These are phyloP conservation scores for Pseudocercospora cruenta DNA, from an alignment of 2,329 filamentous ascomycete genomes.

Conservation along the genomic window DNA sequence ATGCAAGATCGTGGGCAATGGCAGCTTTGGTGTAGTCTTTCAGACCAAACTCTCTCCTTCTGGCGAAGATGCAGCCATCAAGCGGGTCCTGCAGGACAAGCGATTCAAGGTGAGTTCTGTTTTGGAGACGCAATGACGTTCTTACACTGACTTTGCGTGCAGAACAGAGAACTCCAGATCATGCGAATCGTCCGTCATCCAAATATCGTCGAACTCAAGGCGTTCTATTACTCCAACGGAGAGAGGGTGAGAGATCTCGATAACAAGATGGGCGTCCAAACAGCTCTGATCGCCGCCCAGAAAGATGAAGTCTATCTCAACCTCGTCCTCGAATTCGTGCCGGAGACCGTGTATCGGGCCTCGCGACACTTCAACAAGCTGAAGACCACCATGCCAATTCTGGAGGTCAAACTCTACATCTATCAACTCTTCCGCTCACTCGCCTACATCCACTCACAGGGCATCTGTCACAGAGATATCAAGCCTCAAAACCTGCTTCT, in stretches of 20 bases:
- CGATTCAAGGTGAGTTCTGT: constrained; percentile 80
- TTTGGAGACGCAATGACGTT: background rate
- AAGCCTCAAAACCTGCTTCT: constrained; percentile 97
- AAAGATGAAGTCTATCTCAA: constrained; percentile 98
- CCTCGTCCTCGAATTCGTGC: constrained; percentile 95
- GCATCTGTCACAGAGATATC: constrained; percentile 98
- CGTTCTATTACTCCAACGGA: constrained; percentile 99
- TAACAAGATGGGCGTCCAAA: constrained; percentile 41
- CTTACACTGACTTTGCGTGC: constrained; percentile 37
- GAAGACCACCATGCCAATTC: constrained; percentile 98
- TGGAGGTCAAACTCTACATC: constrained; percentile 99
- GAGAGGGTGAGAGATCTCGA: constrained; percentile 70
- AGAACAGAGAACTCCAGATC: constrained; percentile 99
- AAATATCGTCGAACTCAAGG: constrained; percentile 98
- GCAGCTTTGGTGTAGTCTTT: constrained; percentile 97
- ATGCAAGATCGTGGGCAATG: constrained; percentile 99
- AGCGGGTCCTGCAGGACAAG: constrained; percentile 98
- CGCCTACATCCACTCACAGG: constrained; percentile 98
- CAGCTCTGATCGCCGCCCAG: constrained; percentile 43
- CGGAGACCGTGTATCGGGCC: constrained; percentile 96
- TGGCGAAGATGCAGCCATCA: constrained; percentile 97
- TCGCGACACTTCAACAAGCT: constrained; percentile 99
- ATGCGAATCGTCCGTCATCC: constrained; percentile 99
- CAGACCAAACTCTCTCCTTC: constrained; percentile 98
- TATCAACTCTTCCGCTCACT: constrained; percentile 98